These are phyloP conservation scores for Cryptosporidium bovis DNA, from an alignment of 169 alveolate species.

Conservation along the genomic window DNA sequence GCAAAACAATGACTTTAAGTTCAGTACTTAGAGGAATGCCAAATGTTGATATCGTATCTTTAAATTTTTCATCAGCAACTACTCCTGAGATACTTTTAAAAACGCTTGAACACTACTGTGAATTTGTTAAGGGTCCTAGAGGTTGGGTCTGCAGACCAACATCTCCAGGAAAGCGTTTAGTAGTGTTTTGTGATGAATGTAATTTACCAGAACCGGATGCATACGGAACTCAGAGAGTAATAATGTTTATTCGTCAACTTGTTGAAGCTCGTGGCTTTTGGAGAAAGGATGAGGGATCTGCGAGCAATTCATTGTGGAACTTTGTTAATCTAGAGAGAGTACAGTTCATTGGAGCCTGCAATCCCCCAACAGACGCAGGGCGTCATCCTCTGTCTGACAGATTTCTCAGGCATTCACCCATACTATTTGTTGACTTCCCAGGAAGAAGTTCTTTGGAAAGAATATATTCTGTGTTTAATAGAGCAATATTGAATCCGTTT, in stretches of 20 bases:
- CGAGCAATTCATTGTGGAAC: conserved; percentile 83
- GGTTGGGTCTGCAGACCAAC: conserved; percentile 94
- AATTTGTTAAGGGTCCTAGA: conserved; percentile 91
- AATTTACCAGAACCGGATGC: conserved; percentile 97
- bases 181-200: conserved; percentile 97
- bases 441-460: conserved; percentile 94
- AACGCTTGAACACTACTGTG: conserved; percentile 97
- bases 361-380: conserved; percentile 99
- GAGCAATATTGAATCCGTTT: conserved; percentile 92
- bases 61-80: conserved; percentile 95
- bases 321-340: conserved; percentile 96
- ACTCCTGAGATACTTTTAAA: conserved; percentile 92
- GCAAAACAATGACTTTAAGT: conserved; percentile 97
- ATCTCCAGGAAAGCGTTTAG: conserved; percentile 94
- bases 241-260: conserved; percentile 94
- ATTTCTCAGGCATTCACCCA: conserved; percentile 94
- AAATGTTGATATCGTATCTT: conserved; percentile 94
- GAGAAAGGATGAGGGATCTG: conserved; percentile 79
- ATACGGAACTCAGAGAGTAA: conserved; percentile 96
- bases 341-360: conserved; percentile 98
- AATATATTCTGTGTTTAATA: conserved; percentile 96
- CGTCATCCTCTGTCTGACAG: conserved; percentile 96
- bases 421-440: conserved; percentile 98
- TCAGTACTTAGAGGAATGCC: conserved; percentile 92
- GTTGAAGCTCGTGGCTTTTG: conserved; percentile 97